Evolutionary conservation across 345 rosid genomes (phyloP), one percentile per base, ranked within the genome.

Genomic region (Cardiospermum halicacabum): DNA sequence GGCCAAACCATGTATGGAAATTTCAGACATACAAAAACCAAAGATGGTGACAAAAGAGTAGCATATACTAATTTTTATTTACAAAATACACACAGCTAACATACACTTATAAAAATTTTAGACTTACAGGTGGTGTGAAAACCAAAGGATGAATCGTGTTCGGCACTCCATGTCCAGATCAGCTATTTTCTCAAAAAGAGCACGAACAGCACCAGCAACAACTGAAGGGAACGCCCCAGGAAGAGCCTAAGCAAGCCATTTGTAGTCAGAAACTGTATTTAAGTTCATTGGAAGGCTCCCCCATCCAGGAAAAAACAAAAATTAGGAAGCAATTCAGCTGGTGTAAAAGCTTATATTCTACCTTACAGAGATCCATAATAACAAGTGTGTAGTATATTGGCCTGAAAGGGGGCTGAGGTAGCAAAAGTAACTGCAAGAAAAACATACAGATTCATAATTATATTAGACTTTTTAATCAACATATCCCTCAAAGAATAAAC

Each of bases 151-250:
- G 65, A 94, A 92, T 32, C 96, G 79, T 36, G 84, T 89, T 58
- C 97, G 82, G 47, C 97, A 91, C 69, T 94, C 99, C 96, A 87
- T 94, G 74, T 94, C 99, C 64, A 94, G 66, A 74, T 89, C 96
- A 15, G 87, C 89, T 50, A 94, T 89, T 76, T 80, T 94, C 72
- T 91, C 97, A 84, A 94, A 94, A 64, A 94, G 92, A 34, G 89
- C 93, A 74, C 97, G 96, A 61, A 94, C 97, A 51, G 96, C 97
- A 24, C 96, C 96, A 62, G 99, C 99, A 58, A 94, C 96, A 77
- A 94, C 99, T 70, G 97, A 93, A 70, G 99, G 99, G 81, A 94
- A 94, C 76, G 99, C 99, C 66, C 97, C 99, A 59, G 99, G 97
- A 74, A 94, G 99, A 79, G 99, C 99, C 99, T 94, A 73, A 62